A percentile compares a stretch with the other conserved stretches of the same genome.
These are phyloP conservation scores for Exophiala viscosa DNA, from an alignment of 2,329 filamentous ascomycete species.

Conservation along the genomic window DNA sequence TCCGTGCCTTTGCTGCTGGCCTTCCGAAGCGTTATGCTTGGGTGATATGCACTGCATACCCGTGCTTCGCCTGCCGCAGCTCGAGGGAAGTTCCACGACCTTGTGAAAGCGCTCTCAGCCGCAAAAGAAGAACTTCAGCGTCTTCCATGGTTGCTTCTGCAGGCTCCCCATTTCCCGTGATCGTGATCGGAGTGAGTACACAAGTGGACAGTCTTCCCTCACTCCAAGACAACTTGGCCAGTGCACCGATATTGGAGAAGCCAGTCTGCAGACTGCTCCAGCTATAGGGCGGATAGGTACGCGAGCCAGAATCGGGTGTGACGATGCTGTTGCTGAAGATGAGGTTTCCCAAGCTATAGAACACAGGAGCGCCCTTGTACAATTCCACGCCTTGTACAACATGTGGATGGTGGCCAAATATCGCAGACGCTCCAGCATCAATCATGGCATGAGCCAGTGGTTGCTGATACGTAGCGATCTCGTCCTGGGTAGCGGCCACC, in stretches of 20 bases:
- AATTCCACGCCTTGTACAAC: conserved; percentile 11
- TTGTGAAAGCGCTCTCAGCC: neutral
- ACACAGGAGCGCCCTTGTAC: conserved; percentile 3
- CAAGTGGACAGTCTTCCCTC: neutral
- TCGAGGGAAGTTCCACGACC: neutral
- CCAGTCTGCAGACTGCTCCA: conserved; percentile 5
- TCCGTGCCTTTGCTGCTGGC: neutral
- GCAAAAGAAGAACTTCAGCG: neutral
- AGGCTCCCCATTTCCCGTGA: conserved; percentile 4
- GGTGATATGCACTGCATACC: neutral
- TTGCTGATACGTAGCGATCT: conserved; percentile 12
- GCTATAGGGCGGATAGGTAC: conserved; percentile 5
- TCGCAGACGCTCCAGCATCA: conserved; percentile 8
- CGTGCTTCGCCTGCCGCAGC: neutral
- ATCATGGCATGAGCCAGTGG: conserved; percentile 9
- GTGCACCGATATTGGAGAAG: conserved; percentile 7
- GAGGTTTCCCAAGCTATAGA: conserved; percentile 10
- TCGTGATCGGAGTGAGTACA: conserved; percentile 2
- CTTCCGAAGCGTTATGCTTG: neutral
- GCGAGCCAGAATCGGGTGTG: neutral
- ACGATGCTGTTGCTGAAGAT: conserved; percentile 14
- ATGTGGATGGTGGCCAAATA: conserved; percentile 14
- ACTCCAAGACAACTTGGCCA: conserved; percentile 1
- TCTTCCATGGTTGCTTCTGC: neutral
- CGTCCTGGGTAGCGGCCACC: conserved; percentile 5